Evolutionary conservation across 495 filamentous ascomycete genomes (phyloP).

Genomic region (Penicillium diatomitis): DNA sequence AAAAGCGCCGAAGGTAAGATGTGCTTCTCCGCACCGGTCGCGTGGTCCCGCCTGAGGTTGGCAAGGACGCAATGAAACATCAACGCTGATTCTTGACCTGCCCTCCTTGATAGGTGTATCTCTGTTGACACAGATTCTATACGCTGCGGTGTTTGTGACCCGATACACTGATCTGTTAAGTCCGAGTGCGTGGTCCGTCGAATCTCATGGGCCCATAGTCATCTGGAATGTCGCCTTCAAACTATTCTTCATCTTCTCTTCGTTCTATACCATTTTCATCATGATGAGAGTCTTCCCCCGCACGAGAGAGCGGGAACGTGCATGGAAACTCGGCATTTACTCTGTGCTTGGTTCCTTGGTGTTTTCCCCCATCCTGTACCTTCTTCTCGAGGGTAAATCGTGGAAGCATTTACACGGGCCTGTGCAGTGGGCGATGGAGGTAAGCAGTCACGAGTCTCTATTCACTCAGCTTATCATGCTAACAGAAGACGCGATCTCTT

Average conservation of each 20-base stretch:
- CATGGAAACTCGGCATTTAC: constrained; percentile 74
- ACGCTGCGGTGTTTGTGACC: constrained; percentile 74
- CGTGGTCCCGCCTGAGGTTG: too few species aligned
- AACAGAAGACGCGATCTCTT: background rate
- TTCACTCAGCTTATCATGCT: background rate
- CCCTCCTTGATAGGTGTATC: constrained; percentile 58
- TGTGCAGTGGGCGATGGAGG: constrained; percentile 45
- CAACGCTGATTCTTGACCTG: too few species aligned
- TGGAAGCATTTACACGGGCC: background rate
- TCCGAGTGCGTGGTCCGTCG: constrained; percentile 19
- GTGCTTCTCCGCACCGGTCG: background rate
- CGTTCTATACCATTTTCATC: constrained; percentile 77
- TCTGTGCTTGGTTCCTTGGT: constrained; percentile 51
- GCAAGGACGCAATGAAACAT: too few species aligned
- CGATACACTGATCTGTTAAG: constrained; percentile 80
- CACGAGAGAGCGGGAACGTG: constrained; percentile 79
- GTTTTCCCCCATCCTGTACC: constrained; percentile 55
- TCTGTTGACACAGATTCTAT: constrained; percentile 87
- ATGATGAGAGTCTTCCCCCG: constrained; percentile 84
- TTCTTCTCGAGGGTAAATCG: constrained; percentile 44
- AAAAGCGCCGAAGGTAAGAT: constrained; percentile 72
- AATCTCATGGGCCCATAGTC: background rate
- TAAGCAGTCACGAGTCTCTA: constrained; percentile 22
- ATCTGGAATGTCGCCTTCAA: constrained; percentile 59
- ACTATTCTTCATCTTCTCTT: constrained; percentile 75